Evolutionary conservation across 805 yeast species (phyloP), one percentile per base, ranked within the genome.

Genomic region (Yamadazyma scolyti): DNA sequence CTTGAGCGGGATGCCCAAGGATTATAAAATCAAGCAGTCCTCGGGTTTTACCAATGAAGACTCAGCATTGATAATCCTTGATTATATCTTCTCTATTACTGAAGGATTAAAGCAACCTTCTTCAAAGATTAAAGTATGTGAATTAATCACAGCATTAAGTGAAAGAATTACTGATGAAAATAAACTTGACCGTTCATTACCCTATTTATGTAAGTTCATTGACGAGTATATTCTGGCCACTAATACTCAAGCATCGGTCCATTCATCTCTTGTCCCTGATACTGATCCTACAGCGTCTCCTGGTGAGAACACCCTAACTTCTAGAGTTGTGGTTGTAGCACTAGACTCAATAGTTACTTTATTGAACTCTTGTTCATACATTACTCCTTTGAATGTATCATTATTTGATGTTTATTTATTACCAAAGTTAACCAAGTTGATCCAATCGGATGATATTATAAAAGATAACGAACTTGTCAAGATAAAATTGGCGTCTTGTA

Each of bases 181-280:
- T 10, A 90, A 88, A 50, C 61, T 93, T 23, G 97, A 93, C 52
- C 59, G 97, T 26, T 77, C 87, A 19, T 54, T 93, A 15, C 97
- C 98, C 0, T 86, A 82, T 49, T 53, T 93, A 15, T 71, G 85
- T 14, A 61, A 76, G n/a, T 63, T 87, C 31, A 53, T 89, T 9
- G 87, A 83, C 30, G 95, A 86, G 26, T 60, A 47, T 27, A 44
- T 54, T 3, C n/a, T n/a, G n/a, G n/a, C n/a, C n/a, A n/a, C n/a
- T n/a, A n/a, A n/a, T n/a, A 56, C 53, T 24, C 39, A 32, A 16
- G 35, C 49, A 2, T 30, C 20, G 9, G 9, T 19, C n/a, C n/a
- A n/a, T n/a, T n/a, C n/a, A n/a, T n/a, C n/a, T n/a, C n/a, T n/a
- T n/a, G n/a, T n/a, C n/a, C n/a, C n/a, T n/a, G n/a, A n/a, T 44